Conservation (phyloP, 192 early-diverging fungal species). For the Coemansia sp. region DNA sequence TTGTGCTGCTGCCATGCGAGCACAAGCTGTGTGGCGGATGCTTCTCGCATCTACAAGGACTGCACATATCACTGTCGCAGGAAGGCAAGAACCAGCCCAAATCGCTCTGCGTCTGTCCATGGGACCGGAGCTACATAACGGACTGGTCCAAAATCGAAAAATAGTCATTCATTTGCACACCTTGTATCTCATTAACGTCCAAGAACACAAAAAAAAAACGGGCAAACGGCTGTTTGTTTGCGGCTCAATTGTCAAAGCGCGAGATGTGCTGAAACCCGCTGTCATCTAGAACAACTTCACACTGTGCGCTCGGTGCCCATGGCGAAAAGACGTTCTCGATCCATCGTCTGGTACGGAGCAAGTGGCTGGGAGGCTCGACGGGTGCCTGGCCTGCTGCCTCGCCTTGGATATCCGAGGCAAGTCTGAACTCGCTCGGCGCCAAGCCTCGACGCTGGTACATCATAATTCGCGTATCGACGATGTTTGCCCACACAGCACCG, state of each 20-base stretch:
- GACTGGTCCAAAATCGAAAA: conserved; percentile 2
- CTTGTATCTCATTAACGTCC: too few species aligned
- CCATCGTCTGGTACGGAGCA: conserved; percentile 40
- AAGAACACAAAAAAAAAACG: too few species aligned
- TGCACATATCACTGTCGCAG: conserved; percentile 25
- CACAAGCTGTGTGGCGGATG: conserved; percentile 37
- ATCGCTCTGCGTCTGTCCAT: conserved; percentile 26
- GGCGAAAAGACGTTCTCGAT: conserved; percentile 41
- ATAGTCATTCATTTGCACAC: background rate
- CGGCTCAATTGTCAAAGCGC: background rate
- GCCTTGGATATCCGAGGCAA: background rate
- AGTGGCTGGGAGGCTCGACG: conserved; percentile 5
- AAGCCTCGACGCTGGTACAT: conserved; percentile 48
- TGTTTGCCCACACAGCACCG: conserved; percentile 75
- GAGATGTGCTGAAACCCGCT: conserved; percentile 26
- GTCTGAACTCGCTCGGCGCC: conserved; percentile 9
- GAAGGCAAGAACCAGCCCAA: background rate
- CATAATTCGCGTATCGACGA: conserved; percentile 68
- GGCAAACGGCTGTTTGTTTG: background rate
- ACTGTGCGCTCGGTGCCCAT: conserved; percentile 36
- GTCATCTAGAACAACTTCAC: conserved; percentile 37
- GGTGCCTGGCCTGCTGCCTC: background rate
- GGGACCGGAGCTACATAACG: conserved; percentile 31
- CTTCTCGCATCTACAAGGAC: conserved; percentile 24
- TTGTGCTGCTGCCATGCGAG: conserved; percentile 33